Evolutionary conservation across 176 grass and related monocot genomes (phyloP), one percentile per base, ranked within the genome.

Genomic region (Olyra latifolia): DNA sequence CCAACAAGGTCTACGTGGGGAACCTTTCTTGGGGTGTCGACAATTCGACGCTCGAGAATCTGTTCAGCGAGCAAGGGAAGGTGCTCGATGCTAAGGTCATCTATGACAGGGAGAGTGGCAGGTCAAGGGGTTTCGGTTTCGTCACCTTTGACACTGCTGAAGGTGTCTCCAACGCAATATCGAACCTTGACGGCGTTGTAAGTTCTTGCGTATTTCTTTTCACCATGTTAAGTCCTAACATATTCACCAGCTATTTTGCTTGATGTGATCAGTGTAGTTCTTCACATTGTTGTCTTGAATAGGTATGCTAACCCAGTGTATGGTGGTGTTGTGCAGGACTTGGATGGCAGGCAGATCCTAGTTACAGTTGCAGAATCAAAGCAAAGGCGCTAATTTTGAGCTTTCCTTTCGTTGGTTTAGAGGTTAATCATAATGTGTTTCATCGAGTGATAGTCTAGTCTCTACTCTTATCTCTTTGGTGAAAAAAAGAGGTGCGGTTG

Each of bases 101-200:
- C 75, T 93, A 84, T 3, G 96, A 99, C 52, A 83, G 96, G 58
- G 96, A 99, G 55, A 99, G 72, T 0, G 96, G 96, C 64, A 80
- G 96, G 80, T 99, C 96, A 32, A 93, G 96, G 79, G 96, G 96
- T 19, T 99, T 99, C 2, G 96, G 96, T 40, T 99, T 99, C 67
- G 92, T 99, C 32, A 99, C 96, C 25, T 95, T 88, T 28, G 84
- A 86, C 71, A 84, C 80, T 13, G 58, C 84, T 2, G 70, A 82
- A 0, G 96, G 95, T 60, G 92, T 95, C 61, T 84, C 81, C 75
- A 95, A 91, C 29, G 96, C 96, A 4, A 89, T 99, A 80, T 75
- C 85, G 25, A 91, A 91, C 67, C 96, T 99, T 28, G 67, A 99
- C 41, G 96, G 96, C 63, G 42, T 89, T 45, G 96, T 99, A 93